Evolutionary conservation across 2,329 filamentous ascomycete genomes (phyloP), one percentile per base, ranked within the genome.

Genomic region (Stachybotrys echinatus): DNA sequence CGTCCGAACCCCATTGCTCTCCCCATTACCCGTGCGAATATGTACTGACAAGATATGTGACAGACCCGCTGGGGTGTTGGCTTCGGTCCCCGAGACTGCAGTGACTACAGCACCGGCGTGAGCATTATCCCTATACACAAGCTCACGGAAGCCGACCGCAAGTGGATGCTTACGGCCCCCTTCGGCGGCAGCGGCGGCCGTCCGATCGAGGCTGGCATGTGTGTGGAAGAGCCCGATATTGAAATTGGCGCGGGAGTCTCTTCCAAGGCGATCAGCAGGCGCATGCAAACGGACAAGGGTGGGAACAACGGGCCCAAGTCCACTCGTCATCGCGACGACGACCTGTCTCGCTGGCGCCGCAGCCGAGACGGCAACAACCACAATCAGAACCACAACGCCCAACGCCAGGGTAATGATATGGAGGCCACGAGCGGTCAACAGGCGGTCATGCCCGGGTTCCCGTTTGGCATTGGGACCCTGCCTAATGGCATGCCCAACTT

Each of bases 231-330:
- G 70, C 94, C 94, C 3, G 94, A 99, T 64, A 99, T 99, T 60
- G 94, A 99, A 70, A 99, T 99, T 51, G 94, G 94, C 48, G 92
- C 92, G 18, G 94, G 94, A 50, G 95, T 99, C 14, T 96, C 92
- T 18, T 96, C 91, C 42, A 99, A 99, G 75, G 90, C 83, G 38
- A 86, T 87, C 53, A 84, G 81, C 58, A 76, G 83, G 18, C 80
- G 84, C 34, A 85, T 86, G 80, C 81, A 84, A 67, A 87, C 83
- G 7, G 83, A 87, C 63, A 81, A 83, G 61, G 80, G 82, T 48
- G 83, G 83, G 34, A 76, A 76, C 58, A 80, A 84, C 60, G 83
- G 83, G 3, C 83, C 83, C 47, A 84, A 84, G 60, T 85, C 81
- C 2, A 80, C 76, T n/a, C 71, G 76, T 18, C 70, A 73, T 52